Evolutionary conservation across 192 early-diverging fungal species (phyloP), one percentile per base, ranked within the genome.

Genomic region (Coemansia sp.): DNA sequence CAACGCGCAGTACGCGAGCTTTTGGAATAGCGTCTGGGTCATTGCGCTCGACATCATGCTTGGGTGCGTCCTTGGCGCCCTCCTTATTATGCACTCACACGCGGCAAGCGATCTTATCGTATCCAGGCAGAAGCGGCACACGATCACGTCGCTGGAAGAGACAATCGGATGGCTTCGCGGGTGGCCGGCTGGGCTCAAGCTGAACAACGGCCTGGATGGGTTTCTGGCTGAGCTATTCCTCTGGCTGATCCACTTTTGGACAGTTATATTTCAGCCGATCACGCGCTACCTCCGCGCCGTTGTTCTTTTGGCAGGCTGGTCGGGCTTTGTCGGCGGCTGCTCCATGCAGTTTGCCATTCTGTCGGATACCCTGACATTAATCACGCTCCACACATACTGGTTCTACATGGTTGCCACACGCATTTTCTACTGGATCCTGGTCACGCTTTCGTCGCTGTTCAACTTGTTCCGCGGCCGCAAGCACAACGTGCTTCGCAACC

Each of bases 1-100:
- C 31, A 77, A 68, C 42, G 71, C 72, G 40, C 74, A 72, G 23
- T 83, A 73, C 40, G 74, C 67, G 58, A 92, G 92, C 58, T 95
- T 99, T 68, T 95, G 94, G 79, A 99, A 98, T 75, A 93, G 91
- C 52, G 87, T 94, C 70, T 99, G 95, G 94, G 87, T 96, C 23
- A 89, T 94, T n/a, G 90, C 88, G 7, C 92, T 96, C 65, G 95
- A 98, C 70, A 85, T 95, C 7, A 89, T 94, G 51, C 84, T 99
- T 58, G 95, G 95, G 0, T 76, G 93, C 1, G 84, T 91, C 0
- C 64, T 96, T 2, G 92, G 93, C 9, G 85, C 86, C 0, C 86
- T 89, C 35, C 64, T 97, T 23, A 79, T 91, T 18, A 75, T 82
- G 31, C 84, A 94, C 67, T 73, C 85, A 37, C 71, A 80, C 2